Base-by-base conservation (phyloP, 176 grass and related monocot genomes). In the Carex pumila region DNA sequence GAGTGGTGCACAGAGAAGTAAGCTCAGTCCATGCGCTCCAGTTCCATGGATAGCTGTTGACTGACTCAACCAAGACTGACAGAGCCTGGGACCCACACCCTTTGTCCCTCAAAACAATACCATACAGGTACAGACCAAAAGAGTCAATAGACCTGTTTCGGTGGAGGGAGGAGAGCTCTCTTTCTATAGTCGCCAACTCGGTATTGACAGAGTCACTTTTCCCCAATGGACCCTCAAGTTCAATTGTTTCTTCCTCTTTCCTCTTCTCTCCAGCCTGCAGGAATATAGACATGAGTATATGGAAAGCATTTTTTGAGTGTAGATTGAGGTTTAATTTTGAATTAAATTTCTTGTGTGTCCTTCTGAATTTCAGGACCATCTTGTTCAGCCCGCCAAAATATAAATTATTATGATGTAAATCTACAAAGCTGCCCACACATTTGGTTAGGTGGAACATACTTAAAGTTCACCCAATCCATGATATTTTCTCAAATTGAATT, bases 1-100 rank as follows among this genome's bases (percentile, higher is more conserved):
- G 87, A 14, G 85, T 94, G 76, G 91, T 95, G 77, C 91, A 94
- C 39, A 99, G 61, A 84, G 88, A 90, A 58, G 90, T 91, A 64
- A 99, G 81, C 82, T 99, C 97, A 82, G 84, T 92, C 97, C 97
- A 99, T 72, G 97, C 97, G 50, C 87, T 90, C 97, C 97, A 99
- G 85, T 99, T 99, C 97, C 97, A 99, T 45, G 93, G 97, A 69
- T 94, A 99, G 65, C 84, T 88, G 74, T 99, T 99, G 25, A 99
- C 91, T 73, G 97, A 96, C 80, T 99, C 97, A 15, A 96, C 91
- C 63, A 99, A 81, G 50, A 96, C 43, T 1, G 87, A 84, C 83
- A 86, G 86, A 89, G 97, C 91, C 63, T 89, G 79, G 87, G 41
- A 85, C 50, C 91, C 85, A 59, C 87, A 91, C 12, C 93, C 97